Evolutionary conservation across 176 grass and related monocot genomes (phyloP).

Genomic region (Aegilops longissima): DNA sequence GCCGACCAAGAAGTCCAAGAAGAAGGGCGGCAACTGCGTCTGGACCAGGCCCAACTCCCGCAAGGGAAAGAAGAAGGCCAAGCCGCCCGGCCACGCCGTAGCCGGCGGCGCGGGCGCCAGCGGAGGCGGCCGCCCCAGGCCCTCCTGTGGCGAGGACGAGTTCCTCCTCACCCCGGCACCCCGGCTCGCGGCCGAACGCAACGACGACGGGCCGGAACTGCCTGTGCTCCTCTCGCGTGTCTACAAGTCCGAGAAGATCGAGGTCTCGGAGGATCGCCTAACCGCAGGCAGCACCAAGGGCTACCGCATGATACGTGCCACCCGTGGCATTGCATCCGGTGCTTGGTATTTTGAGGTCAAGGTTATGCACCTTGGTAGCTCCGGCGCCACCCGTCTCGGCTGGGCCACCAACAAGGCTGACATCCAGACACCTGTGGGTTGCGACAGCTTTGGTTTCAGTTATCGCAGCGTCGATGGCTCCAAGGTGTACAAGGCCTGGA

Average conservation of each 20-base stretch:
- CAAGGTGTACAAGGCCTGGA: conserved; percentile 80
- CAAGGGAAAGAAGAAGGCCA: conserved; percentile 89
- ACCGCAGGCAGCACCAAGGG: conserved; percentile 76
- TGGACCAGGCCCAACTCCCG: conserved; percentile 76
- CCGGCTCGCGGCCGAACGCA: conserved; percentile 56
- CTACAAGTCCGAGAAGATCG: conserved; percentile 74
- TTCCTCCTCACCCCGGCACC: conserved; percentile 73
- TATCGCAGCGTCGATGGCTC: conserved; percentile 78
- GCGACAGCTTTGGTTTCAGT: conserved; percentile 67
- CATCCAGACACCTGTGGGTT: conserved; percentile 83
- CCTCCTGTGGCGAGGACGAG: conserved; percentile 46
- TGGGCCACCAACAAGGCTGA: conserved; percentile 90
- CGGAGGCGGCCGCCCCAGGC: conserved; percentile 10
- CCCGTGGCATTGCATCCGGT: conserved; percentile 64
- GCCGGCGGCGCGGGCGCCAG: conserved; percentile 7
- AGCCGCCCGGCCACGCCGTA: conserved; percentile 10
- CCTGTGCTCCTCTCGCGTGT: conserved; percentile 81
- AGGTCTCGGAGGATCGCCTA: conserved; percentile 78
- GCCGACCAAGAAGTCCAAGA: conserved; percentile 76
- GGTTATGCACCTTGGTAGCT: conserved; percentile 52
- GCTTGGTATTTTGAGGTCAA: conserved; percentile 88
- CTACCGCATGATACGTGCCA: conserved; percentile 90
- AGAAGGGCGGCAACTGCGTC: conserved; percentile 68
- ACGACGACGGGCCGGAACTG: conserved; percentile 53
- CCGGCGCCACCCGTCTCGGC: conserved; percentile 75